Evolutionary conservation across 2,329 filamentous ascomycete species (phyloP).

Genomic region (Pseudocercospora pini-densiflorae): DNA sequence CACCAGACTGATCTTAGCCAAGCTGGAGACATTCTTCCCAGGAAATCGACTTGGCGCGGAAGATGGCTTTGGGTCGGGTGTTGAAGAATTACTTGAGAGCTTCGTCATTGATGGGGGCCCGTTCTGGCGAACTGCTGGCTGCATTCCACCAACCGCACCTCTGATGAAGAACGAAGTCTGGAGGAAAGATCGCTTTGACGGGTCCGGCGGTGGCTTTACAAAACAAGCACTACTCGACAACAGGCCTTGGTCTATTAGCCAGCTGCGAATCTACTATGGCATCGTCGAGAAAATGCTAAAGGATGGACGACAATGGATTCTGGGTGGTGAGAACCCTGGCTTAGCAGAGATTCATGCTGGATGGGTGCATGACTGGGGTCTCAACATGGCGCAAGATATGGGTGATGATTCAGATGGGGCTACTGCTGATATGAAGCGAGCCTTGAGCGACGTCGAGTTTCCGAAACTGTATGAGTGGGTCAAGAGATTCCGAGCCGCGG

Average conservation of each 20-base stretch:
- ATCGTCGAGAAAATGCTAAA: constrained; percentile 31
- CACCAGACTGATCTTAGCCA: constrained; percentile 26
- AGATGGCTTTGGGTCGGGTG: constrained; percentile 18
- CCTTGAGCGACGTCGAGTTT: constrained; percentile 17
- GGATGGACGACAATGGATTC: constrained; percentile 29
- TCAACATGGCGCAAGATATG: constrained; percentile 22
- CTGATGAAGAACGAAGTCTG: constrained; percentile 24
- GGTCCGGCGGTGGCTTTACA: constrained; percentile 21
- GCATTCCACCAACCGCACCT: constrained; percentile 20
- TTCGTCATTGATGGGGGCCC: constrained; percentile 26
- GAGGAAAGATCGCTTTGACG: constrained; percentile 26
- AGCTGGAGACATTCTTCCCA: constrained; percentile 24
- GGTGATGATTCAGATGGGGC: constrained; percentile 4
- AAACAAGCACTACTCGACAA: constrained; percentile 17
- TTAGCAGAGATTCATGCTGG: constrained; percentile 31
- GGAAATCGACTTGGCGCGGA: constrained; percentile 17
- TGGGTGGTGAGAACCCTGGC: constrained; percentile 18
- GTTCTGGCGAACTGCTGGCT: constrained; percentile 24
- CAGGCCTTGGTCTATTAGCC: constrained; percentile 21
- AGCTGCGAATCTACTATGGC: constrained; percentile 25
- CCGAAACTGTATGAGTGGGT: constrained; percentile 25
- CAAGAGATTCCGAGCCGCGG: constrained; percentile 19
- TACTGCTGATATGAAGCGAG: constrained; percentile 21
- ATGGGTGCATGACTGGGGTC: constrained; percentile 26
- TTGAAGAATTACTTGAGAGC: constrained; percentile 27